Percentiles rank a stretch among this genome's conserved stretches.
phyloP scores from a whole-genome alignment of 1,139 yeast species.

The Candida labiduridarum region DNA sequence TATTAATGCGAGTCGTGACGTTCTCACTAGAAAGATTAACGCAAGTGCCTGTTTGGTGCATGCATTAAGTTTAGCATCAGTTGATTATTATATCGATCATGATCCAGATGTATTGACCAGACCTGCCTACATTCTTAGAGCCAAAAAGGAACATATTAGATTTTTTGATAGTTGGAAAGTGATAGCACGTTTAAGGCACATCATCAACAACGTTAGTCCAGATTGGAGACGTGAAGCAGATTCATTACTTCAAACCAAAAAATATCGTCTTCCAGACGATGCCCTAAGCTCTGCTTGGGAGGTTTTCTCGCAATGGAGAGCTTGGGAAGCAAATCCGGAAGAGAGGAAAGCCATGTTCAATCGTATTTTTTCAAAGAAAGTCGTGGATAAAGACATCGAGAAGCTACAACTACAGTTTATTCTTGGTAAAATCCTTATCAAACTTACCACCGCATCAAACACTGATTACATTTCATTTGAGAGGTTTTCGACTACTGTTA shows the following conservation, averaged over 20 bases:
- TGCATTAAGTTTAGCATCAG: slow-evolving; percentile 64
- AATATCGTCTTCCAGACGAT: slow-evolving; percentile 48
- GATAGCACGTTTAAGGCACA: slow-evolving; percentile 74
- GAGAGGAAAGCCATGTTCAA: slow-evolving; percentile 58
- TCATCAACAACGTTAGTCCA: slow-evolving; percentile 60
- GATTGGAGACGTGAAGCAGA: slow-evolving; percentile 44
- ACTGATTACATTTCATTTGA: slow-evolving; percentile 21
- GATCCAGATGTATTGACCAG: slow-evolving; percentile 91
- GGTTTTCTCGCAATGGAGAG: slow-evolving; percentile 80
- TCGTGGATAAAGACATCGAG: neutral
- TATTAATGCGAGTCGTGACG: slow-evolving; percentile 23
- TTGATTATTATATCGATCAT: slow-evolving; percentile 60
- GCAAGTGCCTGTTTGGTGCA: slow-evolving; percentile 48
- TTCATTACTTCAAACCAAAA: slow-evolving; percentile 19
- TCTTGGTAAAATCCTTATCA: slow-evolving; percentile 8
- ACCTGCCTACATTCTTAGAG: slow-evolving; percentile 79
- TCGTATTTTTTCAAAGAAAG: slow-evolving; percentile 32
- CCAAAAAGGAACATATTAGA: slow-evolving; percentile 73
- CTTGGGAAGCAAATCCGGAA: slow-evolving; percentile 69
- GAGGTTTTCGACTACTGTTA: slow-evolving; percentile 16
- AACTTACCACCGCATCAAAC: slow-evolving; percentile 5
- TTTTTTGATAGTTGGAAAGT: slow-evolving; percentile 88
- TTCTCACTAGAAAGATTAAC: slow-evolving; percentile 19
- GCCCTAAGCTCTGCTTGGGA: slow-evolving; percentile 58
- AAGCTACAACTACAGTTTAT: slow-evolving; percentile 10